phyloP scores from a whole-genome alignment of 495 filamentous ascomycete genomes.

The Aspergillus wentii region DNA sequence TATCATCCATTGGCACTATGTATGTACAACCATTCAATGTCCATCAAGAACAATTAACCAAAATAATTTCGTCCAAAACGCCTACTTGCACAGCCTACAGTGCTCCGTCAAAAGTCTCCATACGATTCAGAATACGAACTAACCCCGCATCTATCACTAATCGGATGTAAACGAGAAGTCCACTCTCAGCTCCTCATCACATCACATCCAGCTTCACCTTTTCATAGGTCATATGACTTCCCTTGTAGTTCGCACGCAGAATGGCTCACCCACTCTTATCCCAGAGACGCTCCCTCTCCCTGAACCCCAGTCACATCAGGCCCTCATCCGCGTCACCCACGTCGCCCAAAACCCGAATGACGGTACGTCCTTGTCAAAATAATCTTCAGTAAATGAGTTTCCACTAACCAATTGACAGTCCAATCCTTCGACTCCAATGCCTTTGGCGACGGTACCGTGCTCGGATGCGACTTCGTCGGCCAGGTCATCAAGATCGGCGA shows the following conservation, averaged over 20 bases:
- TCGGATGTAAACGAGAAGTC: too few relatives aligned
- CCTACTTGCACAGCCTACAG: too few relatives aligned
- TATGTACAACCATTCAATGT: too few relatives aligned
- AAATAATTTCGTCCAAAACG: too few relatives aligned
- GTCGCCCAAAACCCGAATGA: slow-evolving; percentile 28
- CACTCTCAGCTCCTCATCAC: too few relatives aligned
- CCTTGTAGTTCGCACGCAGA: neutral
- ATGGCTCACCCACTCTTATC: neutral
- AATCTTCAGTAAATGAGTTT: neutral
- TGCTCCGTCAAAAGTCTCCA: too few relatives aligned
- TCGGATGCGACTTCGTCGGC: slow-evolving; percentile 52
- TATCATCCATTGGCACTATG: too few relatives aligned
- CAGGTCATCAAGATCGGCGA: slow-evolving; percentile 43
- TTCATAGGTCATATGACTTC: too few relatives aligned
- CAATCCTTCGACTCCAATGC: slow-evolving; percentile 19
- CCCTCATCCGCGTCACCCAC: slow-evolving; percentile 23
- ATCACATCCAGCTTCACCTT: too few relatives aligned
- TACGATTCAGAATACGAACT: too few relatives aligned
- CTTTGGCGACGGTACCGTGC: slow-evolving; percentile 28
- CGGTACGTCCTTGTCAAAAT: slow-evolving; percentile 5
- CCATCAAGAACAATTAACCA: too few relatives aligned
- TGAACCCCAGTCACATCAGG: slow-evolving; percentile 7
- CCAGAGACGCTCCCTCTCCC: slow-evolving; percentile 5
- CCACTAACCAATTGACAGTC: slow-evolving; percentile 6
- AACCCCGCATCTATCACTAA: too few relatives aligned